Conservation (phyloP, 176 grass and related monocot genomes). For the Rhynchospora tenuis region DNA sequence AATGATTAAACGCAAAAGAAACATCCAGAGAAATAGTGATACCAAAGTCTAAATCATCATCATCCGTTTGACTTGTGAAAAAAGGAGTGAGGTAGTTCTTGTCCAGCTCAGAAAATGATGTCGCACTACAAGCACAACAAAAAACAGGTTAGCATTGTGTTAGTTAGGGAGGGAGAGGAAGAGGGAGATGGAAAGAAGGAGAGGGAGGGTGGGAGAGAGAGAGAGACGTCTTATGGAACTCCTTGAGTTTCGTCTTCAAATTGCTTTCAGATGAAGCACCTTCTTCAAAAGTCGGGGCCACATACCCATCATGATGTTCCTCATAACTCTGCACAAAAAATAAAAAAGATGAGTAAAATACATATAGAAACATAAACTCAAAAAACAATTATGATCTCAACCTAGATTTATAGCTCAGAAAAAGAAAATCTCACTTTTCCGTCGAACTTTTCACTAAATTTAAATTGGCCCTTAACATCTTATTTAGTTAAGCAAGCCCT, state of each 20-base stretch:
- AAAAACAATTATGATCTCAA: neutral
- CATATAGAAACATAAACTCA: neutral
- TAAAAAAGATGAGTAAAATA: neutral
- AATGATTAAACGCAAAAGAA: neutral
- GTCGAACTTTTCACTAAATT: neutral
- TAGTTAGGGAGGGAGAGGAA: neutral
- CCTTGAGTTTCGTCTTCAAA: conserved; percentile 89
- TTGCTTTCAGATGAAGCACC: conserved; percentile 71
- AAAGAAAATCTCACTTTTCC: neutral
- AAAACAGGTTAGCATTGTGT: neutral
- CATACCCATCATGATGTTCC: conserved; percentile 61
- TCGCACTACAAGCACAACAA: conserved; percentile 49
- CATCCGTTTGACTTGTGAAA: conserved; percentile 88
- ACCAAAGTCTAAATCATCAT: conserved; percentile 60
- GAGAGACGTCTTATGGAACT: conserved; percentile 88
- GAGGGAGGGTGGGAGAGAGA: neutral
- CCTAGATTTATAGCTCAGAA: neutral
- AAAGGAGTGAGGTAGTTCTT: conserved; percentile 98
- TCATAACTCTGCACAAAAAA: conserved; percentile 51
- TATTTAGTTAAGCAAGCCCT: neutral
- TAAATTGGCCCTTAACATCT: neutral
- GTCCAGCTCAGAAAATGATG: conserved; percentile 91
- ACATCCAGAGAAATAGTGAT: conserved; percentile 16
- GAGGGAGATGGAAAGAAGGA: neutral
- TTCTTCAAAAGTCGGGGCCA: conserved; percentile 67